Base-by-base conservation (phyloP, 345 rosid species). In the Lumnitzera littorea region DNA sequence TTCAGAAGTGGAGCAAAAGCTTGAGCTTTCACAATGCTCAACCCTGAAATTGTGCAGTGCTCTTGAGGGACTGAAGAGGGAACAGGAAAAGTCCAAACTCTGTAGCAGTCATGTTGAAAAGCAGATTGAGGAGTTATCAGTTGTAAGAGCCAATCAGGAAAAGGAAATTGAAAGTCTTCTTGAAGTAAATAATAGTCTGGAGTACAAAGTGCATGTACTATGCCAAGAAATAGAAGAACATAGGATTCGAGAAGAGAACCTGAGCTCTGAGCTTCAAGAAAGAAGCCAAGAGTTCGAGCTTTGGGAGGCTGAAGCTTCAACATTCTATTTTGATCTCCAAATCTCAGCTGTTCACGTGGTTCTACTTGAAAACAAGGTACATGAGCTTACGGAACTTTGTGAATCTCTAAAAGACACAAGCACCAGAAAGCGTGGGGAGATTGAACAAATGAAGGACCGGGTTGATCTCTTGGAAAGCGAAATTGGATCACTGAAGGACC, bases 291-390 rank as follows among this genome's bases (percentile, higher is more conserved):
- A 89, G 67, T 77, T 82, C 72, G 97, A 80, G 70, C 67, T 84
- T n/a, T 89, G 96, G 96, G 97, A 92, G 57, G 78, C 87, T 51
- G 96, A 89, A 69, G 98, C 97, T 58, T 73, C 97, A 48, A 77
- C 96, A 7, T 89, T 92, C 74, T 92, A 78, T 78, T 89, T 89
- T 61, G 91, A 92, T 70, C 78, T 92, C 66, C 98, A 92, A 51
- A 66, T 79, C 50, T 87, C 97, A 55, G 69, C 84, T 4, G 59
- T 84, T 57, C 83, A 75, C 24, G 95, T 89, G 78, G 76, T 86
- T 71, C 77, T 89, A 13, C 94, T 92, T 64, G 79, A 86, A 66
- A 74, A 72, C 60, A 82, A 77, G 74, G 79, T 87, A 71, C 64
- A 68, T 2, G 84, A 82, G 70, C 82, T 90, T 65, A 62, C 66